A percentile compares a stretch with the other conserved stretches of the same genome.
Evolutionary conservation across 805 yeast genomes (phyloP).

Genomic region (Zygosaccharomyces rouxii): DNA sequence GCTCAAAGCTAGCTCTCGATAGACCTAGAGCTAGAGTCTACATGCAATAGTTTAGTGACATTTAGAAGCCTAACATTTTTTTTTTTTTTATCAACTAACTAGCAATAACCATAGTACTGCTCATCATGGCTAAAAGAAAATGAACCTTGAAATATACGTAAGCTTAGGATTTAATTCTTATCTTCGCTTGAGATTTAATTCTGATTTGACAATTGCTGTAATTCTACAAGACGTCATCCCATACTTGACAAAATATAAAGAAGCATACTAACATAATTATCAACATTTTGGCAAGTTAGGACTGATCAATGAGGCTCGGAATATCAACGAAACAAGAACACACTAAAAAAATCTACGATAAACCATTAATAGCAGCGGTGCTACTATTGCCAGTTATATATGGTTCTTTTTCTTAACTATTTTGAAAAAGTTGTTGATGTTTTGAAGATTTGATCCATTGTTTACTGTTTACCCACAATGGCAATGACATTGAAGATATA

Average conservation of each 20-base stretch:
- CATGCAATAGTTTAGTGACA: no score
- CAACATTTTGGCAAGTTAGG: not conserved
- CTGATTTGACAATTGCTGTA: not conserved
- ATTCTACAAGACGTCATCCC: constrained; percentile 3
- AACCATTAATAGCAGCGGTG: not conserved
- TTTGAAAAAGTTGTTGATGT: not conserved
- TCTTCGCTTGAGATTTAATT: no score
- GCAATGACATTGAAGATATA: constrained; percentile 2
- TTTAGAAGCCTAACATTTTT: no score
- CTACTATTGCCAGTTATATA: not conserved
- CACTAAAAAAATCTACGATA: not conserved
- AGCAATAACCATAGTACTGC: no score
- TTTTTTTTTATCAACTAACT: no score
- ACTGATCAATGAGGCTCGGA: not conserved
- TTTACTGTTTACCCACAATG: constrained; percentile 2
- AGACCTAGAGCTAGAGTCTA: no score
- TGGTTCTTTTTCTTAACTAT: not conserved
- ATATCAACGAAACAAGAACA: not conserved
- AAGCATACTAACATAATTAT: constrained; percentile 3
- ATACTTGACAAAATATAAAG: constrained; percentile 4
- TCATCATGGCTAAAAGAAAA: no score
- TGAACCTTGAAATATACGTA: no score
- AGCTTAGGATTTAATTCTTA: no score
- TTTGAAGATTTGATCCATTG: not conserved
- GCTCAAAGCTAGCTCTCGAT: no score